Conservation (phyloP, 805 yeast genomes). For the Saccharomycopsis fibuligera region DNA sequence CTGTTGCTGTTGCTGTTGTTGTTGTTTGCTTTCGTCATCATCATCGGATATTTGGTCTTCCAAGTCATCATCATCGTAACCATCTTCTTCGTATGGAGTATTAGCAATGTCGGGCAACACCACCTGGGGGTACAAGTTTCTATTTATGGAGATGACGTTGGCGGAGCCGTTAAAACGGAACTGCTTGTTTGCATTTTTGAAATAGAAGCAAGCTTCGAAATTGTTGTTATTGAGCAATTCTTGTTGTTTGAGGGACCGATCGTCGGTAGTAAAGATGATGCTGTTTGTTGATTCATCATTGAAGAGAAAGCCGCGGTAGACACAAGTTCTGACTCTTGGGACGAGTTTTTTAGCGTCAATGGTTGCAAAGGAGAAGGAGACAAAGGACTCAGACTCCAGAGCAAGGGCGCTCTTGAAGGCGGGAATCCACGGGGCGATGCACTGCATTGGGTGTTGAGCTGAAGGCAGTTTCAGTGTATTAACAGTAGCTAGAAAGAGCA, state of each 20-base stretch:
- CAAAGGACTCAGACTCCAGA: conserved; percentile 44
- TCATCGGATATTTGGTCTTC: conserved; percentile 15
- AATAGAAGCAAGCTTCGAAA: conserved; percentile 75
- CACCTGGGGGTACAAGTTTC: conserved; percentile 12
- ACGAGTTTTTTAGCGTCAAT: conserved; percentile 36
- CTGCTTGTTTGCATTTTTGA: conserved; percentile 55
- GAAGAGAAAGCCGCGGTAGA: conserved; percentile 70
- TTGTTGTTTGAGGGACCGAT: conserved; percentile 55
- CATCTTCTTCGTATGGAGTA: conserved; percentile 21
- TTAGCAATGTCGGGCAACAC: conserved; percentile 29
- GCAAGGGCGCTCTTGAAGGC: conserved; percentile 48
- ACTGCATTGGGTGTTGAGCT: conserved; percentile 26
- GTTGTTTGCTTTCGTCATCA: neutral
- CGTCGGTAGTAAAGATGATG: conserved; percentile 64
- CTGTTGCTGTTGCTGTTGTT: neutral
- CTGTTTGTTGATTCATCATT: conserved; percentile 61
- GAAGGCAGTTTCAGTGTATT: neutral
- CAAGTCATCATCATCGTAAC: conserved; percentile 10
- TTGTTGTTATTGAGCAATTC: conserved; percentile 46
- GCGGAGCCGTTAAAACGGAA: conserved; percentile 68
- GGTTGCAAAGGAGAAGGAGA: conserved; percentile 63
- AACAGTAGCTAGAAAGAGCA: neutral
- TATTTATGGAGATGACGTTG: conserved; percentile 32
- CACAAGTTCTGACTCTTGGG: conserved; percentile 67
- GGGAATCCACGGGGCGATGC: conserved; percentile 77